phyloP scores from a whole-genome alignment of 495 filamentous ascomycete genomes.

The Penicillium dipodomyicola region DNA sequence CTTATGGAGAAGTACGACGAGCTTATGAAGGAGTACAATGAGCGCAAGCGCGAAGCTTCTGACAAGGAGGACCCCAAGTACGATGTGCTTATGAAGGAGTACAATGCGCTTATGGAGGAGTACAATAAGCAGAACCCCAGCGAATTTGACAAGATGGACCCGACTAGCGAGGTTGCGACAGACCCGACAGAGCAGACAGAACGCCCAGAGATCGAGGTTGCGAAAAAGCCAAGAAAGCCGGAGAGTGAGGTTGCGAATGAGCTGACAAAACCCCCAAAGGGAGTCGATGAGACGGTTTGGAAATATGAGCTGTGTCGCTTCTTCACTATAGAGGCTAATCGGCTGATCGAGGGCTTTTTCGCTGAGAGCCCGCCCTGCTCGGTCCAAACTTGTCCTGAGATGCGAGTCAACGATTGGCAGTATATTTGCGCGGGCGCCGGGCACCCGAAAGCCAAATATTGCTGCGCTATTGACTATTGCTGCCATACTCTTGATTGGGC shows the following conservation, averaged over 20 bases:
- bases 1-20: no score
- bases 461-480: slow-evolving; percentile 98
- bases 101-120: no score
- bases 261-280: slow-evolving; percentile 74
- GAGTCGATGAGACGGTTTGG: slow-evolving; percentile 84
- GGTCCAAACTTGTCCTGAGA: slow-evolving; percentile 84
- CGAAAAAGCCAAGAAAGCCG: no score
- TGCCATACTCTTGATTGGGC: slow-evolving; percentile 98
- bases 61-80: slow-evolving; percentile 52
- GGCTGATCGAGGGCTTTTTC: slow-evolving; percentile 85
- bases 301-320: slow-evolving; percentile 97
- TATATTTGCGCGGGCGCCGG: slow-evolving; percentile 92
- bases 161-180: neutral
- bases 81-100: no score
- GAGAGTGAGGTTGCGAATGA: slow-evolving; percentile 59
- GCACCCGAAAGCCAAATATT: slow-evolving; percentile 75
- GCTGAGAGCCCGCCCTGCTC: slow-evolving; percentile 87
- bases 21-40: neutral
- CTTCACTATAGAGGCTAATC: slow-evolving; percentile 88
- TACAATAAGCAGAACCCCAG: no score
- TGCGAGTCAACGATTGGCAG: slow-evolving; percentile 98
- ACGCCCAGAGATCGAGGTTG: no score
- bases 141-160: neutral
- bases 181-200: no score
- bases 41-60: slow-evolving; percentile 51